These are phyloP conservation scores for Kodamaea ohmeri DNA, from an alignment of 1,139 yeast genomes.

Conservation along the genomic window DNA sequence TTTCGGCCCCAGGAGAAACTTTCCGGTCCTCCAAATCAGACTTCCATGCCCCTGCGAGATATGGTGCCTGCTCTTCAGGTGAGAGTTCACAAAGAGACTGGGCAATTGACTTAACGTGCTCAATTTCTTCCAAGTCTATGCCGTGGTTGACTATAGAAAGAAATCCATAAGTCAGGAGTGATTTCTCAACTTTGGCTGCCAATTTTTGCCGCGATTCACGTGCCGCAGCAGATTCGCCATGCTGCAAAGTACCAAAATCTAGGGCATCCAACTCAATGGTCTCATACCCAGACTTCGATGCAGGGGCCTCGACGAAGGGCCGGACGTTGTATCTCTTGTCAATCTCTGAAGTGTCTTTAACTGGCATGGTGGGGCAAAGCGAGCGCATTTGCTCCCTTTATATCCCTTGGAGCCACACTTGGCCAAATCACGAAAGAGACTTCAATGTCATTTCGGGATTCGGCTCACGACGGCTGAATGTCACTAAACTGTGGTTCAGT, in stretches of 20 bases:
- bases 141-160: slow-evolving; percentile 24
- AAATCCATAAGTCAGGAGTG: slow-evolving; percentile 24
- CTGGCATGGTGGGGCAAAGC: slow-evolving; percentile 1
- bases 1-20: slow-evolving; percentile 22
- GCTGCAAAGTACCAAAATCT: slow-evolving; percentile 20
- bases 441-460: too few relatives aligned
- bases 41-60: slow-evolving; percentile 26
- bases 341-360: slow-evolving; percentile 11
- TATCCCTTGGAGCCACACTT: slow-evolving; percentile 1
- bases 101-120: slow-evolving; percentile 21
- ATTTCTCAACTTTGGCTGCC: slow-evolving; percentile 22
- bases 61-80: slow-evolving; percentile 18
- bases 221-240: slow-evolving; percentile 17
- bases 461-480: slow-evolving; percentile 1
- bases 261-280: slow-evolving; percentile 20
- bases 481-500: neutral
- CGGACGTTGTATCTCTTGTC: slow-evolving; percentile 23
- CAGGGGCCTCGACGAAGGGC: slow-evolving; percentile 22
- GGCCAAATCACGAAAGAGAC: neutral
- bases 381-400: neutral
- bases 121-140: slow-evolving; percentile 18
- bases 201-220: slow-evolving; percentile 15
- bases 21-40: slow-evolving; percentile 15
- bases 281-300: slow-evolving; percentile 13
- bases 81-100: slow-evolving; percentile 24